Percentiles rank a stretch among this genome's conserved stretches.
Conservation (phyloP, 768 basidiomycete genomes). For the Panaeolus cyanescens region DNA sequence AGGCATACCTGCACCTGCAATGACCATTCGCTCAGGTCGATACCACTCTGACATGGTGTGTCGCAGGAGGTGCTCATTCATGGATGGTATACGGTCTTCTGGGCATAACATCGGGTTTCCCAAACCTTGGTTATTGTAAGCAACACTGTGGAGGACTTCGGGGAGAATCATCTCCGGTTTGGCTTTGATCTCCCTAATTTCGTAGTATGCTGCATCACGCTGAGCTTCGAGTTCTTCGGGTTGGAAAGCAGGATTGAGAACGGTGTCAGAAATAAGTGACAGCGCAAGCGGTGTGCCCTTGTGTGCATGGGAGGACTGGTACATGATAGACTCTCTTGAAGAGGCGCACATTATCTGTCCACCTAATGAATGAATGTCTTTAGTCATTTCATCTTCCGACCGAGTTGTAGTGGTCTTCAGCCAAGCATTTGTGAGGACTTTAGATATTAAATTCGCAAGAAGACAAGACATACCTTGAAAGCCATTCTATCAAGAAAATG, state of each 20-base stretch:
- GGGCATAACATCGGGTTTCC: conserved; percentile 94
- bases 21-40: conserved; percentile 90
- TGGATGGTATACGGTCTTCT: conserved; percentile 71
- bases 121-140: conserved; percentile 73
- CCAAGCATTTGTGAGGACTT: conserved; percentile 6
- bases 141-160: conserved; percentile 85
- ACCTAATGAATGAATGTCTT: conserved; percentile 80
- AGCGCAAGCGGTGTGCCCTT: conserved; percentile 79
- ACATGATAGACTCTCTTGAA: conserved; percentile 94
- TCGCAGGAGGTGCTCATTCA: conserved; percentile 64
- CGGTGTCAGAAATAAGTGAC: conserved; percentile 90
- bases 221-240: conserved; percentile 82
- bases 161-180: conserved; percentile 96
- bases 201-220: conserved; percentile 86
- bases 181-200: conserved; percentile 80
- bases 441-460: conserved; percentile 5
- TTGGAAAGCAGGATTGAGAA: conserved; percentile 74
- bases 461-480: conserved; percentile 72
- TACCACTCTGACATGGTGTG: conserved; percentile 81
- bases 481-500: conserved; percentile 96
- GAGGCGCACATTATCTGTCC: conserved; percentile 92
- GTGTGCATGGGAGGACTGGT: conserved; percentile 95
- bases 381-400: conserved; percentile 76
- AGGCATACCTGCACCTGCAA: conserved; percentile 91
- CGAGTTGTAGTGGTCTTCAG: conserved; percentile 74